Evolutionary conservation across 2,329 filamentous ascomycete species (phyloP).

Genomic region (Ceratocystis harringtonii): DNA sequence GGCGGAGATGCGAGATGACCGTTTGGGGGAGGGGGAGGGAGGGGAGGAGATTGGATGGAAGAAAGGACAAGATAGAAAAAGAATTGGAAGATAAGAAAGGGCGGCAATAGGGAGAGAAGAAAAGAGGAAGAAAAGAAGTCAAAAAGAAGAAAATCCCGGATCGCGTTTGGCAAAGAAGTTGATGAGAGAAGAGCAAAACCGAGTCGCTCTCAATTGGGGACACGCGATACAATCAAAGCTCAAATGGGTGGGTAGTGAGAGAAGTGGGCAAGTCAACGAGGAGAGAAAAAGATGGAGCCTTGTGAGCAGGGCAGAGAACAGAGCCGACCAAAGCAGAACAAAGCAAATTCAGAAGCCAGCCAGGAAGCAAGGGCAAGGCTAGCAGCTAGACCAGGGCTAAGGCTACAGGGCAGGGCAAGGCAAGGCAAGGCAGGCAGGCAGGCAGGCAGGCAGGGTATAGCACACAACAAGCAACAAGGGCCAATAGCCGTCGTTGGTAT

Average conservation of each 20-base stretch:
- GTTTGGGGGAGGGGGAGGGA: too few species aligned
- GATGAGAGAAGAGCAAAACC: conserved; percentile 4
- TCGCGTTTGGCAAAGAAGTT: conserved; percentile 10
- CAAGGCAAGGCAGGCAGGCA: too few species aligned
- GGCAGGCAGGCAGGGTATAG: too few species aligned
- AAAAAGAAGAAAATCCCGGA: background rate
- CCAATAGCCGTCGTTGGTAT: too few species aligned
- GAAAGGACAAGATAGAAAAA: background rate
- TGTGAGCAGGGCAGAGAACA: too few species aligned
- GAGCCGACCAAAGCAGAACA: background rate
- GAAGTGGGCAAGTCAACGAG: conserved; percentile 5
- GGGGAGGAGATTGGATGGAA: background rate
- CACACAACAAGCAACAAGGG: too few species aligned
- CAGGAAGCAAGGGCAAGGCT: too few species aligned
- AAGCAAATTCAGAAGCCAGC: too few species aligned
- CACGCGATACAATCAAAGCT: conserved; percentile 13
- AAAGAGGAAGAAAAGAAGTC: background rate
- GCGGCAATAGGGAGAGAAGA: too few species aligned
- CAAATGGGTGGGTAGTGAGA: background rate
- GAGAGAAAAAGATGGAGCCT: conserved; percentile 22
- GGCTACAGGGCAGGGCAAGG: too few species aligned
- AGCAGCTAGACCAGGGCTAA: too few species aligned
- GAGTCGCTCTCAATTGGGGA: conserved; percentile 8
- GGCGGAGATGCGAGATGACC: too few species aligned
- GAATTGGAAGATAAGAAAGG: background rate